Evolutionary conservation across 2,329 filamentous ascomycete species (phyloP), one percentile per base, ranked within the genome.

Genomic region (Diaporthe longicolla): DNA sequence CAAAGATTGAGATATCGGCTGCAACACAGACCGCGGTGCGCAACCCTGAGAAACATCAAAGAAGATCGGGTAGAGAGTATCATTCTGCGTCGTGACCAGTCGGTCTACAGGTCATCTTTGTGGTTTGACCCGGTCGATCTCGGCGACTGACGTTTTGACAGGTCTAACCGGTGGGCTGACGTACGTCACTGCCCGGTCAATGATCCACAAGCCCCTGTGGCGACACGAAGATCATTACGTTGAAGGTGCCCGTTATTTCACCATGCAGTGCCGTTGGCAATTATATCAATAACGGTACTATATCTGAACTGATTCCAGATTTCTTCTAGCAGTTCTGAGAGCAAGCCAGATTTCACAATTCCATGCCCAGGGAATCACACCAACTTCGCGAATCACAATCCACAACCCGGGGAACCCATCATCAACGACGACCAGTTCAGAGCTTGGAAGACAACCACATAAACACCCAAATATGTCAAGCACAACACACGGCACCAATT

Each of bases 1-100:
- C 35, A 37, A 37, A 37, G 11, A 10, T 37, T 37, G 9, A 37
- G 35, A 37, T 13, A 10, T 37, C 35, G 35, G 92, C 58, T 98
- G 98, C 5, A 48, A 48, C 19, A 21, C 19, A 48, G 17, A 19
- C 45, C 21, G 9, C 45, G 5, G 45, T n/a, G n/a, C 8, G 45
- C 19, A 32, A 32, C 29, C 29, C 3, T 32, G 7, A 7, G 5
- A 50, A 11, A 50, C 21, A 24, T 9, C 9, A n/a, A 24, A n/a
- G 29, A 7, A 15, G 40, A n/a, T n/a, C 15, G 40, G 11, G 40
- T 43, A 43, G 40, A 43, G 40, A 17, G 40, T 32, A 66, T 66
- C 29, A 50, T 13, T 52, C 13, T 24, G 43, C 61, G 29, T 26
- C 7, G 29, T 21, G 5, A 17, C 43, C 43, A 52, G 45, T 21